Evolutionary conservation across 2,329 filamentous ascomycete species (phyloP), one percentile per base, ranked within the genome.

Genomic region (Xylariaceae sp.): DNA sequence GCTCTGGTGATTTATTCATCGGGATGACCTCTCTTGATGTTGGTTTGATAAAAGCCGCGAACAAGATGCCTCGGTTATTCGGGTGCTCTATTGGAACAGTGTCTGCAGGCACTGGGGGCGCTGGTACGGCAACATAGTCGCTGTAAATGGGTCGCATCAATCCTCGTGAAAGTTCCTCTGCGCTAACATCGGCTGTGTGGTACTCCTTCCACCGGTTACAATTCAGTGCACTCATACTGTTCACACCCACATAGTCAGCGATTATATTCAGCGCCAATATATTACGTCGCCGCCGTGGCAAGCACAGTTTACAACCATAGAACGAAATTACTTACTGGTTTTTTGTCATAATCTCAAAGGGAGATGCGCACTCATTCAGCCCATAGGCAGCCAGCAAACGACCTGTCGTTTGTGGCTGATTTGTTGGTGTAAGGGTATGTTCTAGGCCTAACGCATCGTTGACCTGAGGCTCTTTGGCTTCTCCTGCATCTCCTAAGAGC

Each of bases 171-270:
- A 54, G 52, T 21, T 54, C 49, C 22, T 48, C 40, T 11, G 49
- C 40, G 21, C 33, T 25, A 12, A 52, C 53, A 36, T 49, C 45
- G 16, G 48, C 22, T 35, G 50, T 52, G 23, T 49, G 51, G 40
- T 55, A 54, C 29, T 55, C 53, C 19, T 46, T 55, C 53, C 53
- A 55, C 17, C 47, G 29, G 35, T 51, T 44, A 21, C 46, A 49
- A 19, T 47, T 40, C 22, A 54, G 36, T 34, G 53, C 53, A 11
- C 48, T 43, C 3, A 54, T 35, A 20, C 27, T 32, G 12, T 8
- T 5, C 4, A 16, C 27, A 32, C 5, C 16, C 16, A 32, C n/a
- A 16, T 32, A 32, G 16, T 32, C 4, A 16, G 27, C 27, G 27
- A 32, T 4, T 4, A 32, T 16, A 32, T 4, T 32, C 5, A n/a